phyloP scores from a whole-genome alignment of 306 rosid species.

The Quercus wislizeni region DNA sequence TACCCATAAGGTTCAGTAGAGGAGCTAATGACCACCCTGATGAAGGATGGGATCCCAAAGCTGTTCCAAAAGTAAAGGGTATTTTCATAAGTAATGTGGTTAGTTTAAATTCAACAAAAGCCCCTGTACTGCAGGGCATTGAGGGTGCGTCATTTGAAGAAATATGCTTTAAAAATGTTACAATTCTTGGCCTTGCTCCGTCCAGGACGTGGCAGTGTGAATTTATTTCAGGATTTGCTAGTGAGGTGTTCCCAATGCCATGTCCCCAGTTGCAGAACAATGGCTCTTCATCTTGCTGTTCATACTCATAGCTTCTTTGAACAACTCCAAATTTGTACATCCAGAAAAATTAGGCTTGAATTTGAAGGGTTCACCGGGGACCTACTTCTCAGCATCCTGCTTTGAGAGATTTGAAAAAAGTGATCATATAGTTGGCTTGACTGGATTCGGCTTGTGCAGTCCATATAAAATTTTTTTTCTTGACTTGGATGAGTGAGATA shows the following conservation, averaged over 20 bases:
- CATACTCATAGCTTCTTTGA: conserved; percentile 20
- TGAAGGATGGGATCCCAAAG: conserved; percentile 87
- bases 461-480: neutral
- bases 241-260: conserved; percentile 64
- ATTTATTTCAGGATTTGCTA: conserved; percentile 64
- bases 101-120: conserved; percentile 74
- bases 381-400: neutral
- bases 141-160: conserved; percentile 63
- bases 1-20: conserved; percentile 78
- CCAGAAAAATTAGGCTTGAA: neutral
- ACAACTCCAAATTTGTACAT: neutral
- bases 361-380: conserved; percentile 1
- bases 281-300: conserved; percentile 45
- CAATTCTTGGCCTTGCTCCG: conserved; percentile 48
- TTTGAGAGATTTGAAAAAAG: conserved; percentile 14
- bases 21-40: conserved; percentile 95
- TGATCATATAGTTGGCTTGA: conserved; percentile 7
- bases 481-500: conserved; percentile 6
- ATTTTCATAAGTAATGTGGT: conserved; percentile 56
- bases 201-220: conserved; percentile 75
- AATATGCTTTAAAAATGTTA: conserved; percentile 69
- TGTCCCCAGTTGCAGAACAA: conserved; percentile 59
- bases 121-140: conserved; percentile 67
- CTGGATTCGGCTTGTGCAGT: conserved; percentile 18
- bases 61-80: conserved; percentile 68